Base-by-base conservation (phyloP, 2,329 filamentous ascomycete species). In the Kalaharituber pfeilii region DNA sequence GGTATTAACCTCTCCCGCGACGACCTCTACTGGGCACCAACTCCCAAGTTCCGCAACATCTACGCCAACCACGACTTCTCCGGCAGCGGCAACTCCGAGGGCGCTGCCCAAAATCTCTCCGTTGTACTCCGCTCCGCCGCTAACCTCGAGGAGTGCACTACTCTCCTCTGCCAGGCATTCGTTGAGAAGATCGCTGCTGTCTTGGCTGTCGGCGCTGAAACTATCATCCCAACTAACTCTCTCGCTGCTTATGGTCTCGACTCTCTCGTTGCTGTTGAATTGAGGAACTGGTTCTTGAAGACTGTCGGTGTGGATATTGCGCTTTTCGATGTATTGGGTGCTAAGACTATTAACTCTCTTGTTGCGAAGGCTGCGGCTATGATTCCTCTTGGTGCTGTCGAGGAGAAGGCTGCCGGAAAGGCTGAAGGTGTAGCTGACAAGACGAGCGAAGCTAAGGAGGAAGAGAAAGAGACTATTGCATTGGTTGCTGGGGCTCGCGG, bases 191-290 rank as follows among this genome's bases (percentile, higher is more conserved):
- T 36, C 9, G n/a, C 9, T 36, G n/a, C 9, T 9, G 30, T 36
- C 9, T 18, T 36, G 30, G 30, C 18, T 9, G n/a, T 36, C n/a
- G n/a, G n/a, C n/a, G n/a, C n/a, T n/a, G n/a, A n/a, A n/a, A n/a
- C n/a, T n/a, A n/a, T n/a, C n/a, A n/a, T n/a, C n/a, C n/a, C n/a
- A n/a, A n/a, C n/a, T n/a, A n/a, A n/a, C n/a, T n/a, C n/a, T n/a
- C n/a, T n/a, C n/a, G n/a, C n/a, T n/a, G n/a, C n/a, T n/a, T 67
- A 67, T 24, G 66, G 66, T 0, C 57, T 67, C 5, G 66, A 67
- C 57, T 66, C 65, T 18, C 61, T 67, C 11, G 63, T 67, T 7
- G 65, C 62, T 0, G 62, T 66, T 2, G 66, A 67, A 59, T 51
- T 67, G 27, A 57, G 64, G 42, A 67, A 66, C 30, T 57, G 53